Conservation (phyloP, 208 protist genomes). For the Herpetomonas samuelpessoai region DNA sequence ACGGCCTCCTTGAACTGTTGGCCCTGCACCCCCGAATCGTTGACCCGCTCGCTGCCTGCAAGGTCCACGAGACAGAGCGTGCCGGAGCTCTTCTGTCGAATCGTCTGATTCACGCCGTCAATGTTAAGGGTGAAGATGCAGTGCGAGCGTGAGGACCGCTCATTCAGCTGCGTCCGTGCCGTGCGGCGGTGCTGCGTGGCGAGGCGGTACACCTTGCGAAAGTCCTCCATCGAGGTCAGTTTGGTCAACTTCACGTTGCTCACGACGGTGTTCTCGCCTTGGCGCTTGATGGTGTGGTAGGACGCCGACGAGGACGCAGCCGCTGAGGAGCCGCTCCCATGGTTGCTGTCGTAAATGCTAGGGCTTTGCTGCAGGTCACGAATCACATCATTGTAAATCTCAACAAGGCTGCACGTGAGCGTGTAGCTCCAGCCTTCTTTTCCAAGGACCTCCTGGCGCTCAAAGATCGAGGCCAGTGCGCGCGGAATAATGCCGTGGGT, state of each 20-base stretch:
- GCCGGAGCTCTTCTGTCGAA: constrained; percentile 75
- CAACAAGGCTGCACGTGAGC: constrained; percentile 77
- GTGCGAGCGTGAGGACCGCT: constrained; percentile 91
- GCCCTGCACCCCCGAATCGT: constrained; percentile 86
- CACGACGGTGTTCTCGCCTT: constrained; percentile 51
- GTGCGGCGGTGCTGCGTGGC: constrained; percentile 74
- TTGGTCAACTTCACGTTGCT: constrained; percentile 51
- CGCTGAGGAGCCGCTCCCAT: constrained; percentile 12
- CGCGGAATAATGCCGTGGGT: constrained; percentile 80
- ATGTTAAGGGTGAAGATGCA: constrained; percentile 85
- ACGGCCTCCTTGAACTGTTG: constrained; percentile 89
- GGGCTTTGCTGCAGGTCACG: constrained; percentile 79
- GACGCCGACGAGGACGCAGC: constrained; percentile 23
- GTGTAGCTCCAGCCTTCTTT: constrained; percentile 79
- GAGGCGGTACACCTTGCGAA: constrained; percentile 55
- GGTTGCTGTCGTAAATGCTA: constrained; percentile 47
- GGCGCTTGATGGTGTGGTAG: constrained; percentile 77
- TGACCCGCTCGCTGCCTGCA: constrained; percentile 92
- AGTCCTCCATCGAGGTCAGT: constrained; percentile 52
- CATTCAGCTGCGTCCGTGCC: constrained; percentile 83
- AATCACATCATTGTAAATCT: constrained; percentile 93
- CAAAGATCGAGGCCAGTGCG: constrained; percentile 72
- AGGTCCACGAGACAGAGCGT: constrained; percentile 92
- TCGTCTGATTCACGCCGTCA: constrained; percentile 48
- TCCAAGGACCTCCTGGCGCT: constrained; percentile 46